Evolutionary conservation across 345 rosid genomes (phyloP).

Genomic region (Sonneratia alba): DNA sequence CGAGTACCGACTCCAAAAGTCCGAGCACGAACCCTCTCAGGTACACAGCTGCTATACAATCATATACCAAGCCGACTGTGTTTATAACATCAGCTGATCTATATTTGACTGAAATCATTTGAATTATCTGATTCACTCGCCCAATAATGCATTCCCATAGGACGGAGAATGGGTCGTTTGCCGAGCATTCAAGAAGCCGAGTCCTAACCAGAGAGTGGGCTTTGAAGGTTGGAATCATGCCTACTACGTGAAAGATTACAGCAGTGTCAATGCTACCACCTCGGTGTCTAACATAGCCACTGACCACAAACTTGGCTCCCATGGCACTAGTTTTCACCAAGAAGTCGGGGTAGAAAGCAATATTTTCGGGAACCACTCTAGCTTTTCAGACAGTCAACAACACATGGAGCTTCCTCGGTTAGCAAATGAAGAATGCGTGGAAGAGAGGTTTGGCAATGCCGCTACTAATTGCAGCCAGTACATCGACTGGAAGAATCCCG

Average conservation of each 20-base stretch:
- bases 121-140: too few relatives aligned
- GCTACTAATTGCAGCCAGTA: too few relatives aligned
- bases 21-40: constrained; percentile 65
- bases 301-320: background rate
- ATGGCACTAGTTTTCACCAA: constrained; percentile 8
- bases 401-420: background rate
- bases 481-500: constrained; percentile 1
- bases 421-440: too few relatives aligned
- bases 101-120: too few relatives aligned
- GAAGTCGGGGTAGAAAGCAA: background rate
- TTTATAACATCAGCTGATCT: too few relatives aligned
- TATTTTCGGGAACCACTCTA: background rate
- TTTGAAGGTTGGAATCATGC: constrained; percentile 59
- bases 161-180: constrained; percentile 99
- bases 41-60: constrained; percentile 14
- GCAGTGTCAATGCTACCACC: constrained; percentile 14
- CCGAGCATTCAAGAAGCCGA: constrained; percentile 82
- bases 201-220: constrained; percentile 63
- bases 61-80: too few relatives aligned
- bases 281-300: too few relatives aligned
- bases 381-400: too few relatives aligned
- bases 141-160: constrained; percentile 23
- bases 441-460: too few relatives aligned
- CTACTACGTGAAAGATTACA: constrained; percentile 27
- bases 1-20: constrained; percentile 79